Percentiles rank a stretch among this genome's conserved stretches.
These are phyloP conservation scores for Guadua angustifolia DNA, from an alignment of 176 grass and related monocot species.

Conservation along the genomic window DNA sequence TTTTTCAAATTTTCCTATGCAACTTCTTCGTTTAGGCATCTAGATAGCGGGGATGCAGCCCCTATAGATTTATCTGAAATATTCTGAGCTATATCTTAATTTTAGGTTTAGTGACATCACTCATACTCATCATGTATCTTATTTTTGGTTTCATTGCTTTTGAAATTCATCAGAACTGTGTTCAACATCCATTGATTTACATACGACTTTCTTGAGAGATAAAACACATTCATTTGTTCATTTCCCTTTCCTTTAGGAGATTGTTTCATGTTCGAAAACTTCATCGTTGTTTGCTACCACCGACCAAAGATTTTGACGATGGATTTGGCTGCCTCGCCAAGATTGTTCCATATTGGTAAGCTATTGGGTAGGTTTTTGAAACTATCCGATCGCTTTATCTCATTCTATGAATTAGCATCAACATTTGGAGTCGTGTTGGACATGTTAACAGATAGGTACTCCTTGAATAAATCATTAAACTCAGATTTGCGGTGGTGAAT, in stretches of 20 bases:
- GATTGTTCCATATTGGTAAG: slow-evolving; percentile 68
- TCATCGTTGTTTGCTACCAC: slow-evolving; percentile 52
- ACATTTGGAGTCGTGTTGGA: too few relatives aligned
- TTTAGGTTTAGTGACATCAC: neutral
- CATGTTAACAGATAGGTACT: too few relatives aligned
- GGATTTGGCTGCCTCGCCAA: slow-evolving; percentile 61
- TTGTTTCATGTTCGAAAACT: slow-evolving; percentile 37
- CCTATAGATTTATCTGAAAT: neutral
- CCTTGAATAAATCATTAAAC: too few relatives aligned
- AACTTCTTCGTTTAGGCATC: neutral
- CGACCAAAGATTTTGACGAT: slow-evolving; percentile 40
- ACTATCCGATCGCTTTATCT: too few relatives aligned
- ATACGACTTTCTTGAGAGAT: neutral
- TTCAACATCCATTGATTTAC: neutral
- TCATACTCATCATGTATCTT: neutral
- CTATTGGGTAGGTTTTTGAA: too few relatives aligned
- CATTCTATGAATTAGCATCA: too few relatives aligned
- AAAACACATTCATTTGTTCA: slow-evolving; percentile 27
- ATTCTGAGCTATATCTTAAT: neutral
- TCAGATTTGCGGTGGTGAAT: too few relatives aligned
- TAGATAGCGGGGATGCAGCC: neutral
- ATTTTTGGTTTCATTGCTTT: neutral
- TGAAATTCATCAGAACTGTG: neutral
- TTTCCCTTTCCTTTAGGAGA: slow-evolving; percentile 48
- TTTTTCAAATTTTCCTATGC: neutral